These are phyloP conservation scores for Trichocomaceae sp. DNA, from an alignment of 2,329 filamentous ascomycete genomes.

Conservation along the genomic window DNA sequence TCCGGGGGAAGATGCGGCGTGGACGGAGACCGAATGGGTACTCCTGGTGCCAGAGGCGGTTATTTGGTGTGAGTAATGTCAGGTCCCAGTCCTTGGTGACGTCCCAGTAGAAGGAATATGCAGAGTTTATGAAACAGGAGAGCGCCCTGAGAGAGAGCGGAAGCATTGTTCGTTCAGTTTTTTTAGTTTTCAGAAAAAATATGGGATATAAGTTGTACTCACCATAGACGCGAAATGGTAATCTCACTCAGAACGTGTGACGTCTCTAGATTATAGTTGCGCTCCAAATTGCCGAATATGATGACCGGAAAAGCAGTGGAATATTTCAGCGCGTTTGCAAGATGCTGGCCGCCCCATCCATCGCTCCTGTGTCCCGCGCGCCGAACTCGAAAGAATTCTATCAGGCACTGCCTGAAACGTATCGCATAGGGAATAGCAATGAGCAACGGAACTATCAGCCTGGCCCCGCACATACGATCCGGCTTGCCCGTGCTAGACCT, in stretches of 20 bases:
- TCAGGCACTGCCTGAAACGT: conserved; percentile 84
- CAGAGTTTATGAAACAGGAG: conserved; percentile 72
- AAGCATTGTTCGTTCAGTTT: no score
- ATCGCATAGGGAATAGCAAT: conserved; percentile 78
- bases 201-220: conserved; percentile 17
- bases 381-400: conserved; percentile 71
- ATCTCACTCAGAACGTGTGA: conserved; percentile 48
- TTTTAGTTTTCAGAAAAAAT: no score
- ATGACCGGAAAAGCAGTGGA: conserved; percentile 90
- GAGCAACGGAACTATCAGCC: conserved; percentile 72
- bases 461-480: conserved; percentile 73
- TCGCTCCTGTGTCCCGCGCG: conserved; percentile 41
- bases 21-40: conserved; percentile 73
- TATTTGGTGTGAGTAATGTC: conserved; percentile 62
- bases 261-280: conserved; percentile 50
- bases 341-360: conserved; percentile 76
- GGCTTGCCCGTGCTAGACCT: conserved; percentile 72
- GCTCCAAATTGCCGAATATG: conserved; percentile 67
- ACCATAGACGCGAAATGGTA: conserved; percentile 52
- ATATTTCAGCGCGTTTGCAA: conserved; percentile 94
- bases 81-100: conserved; percentile 95
- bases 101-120: conserved; percentile 99
- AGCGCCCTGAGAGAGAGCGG: conserved; percentile 51
- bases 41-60: conserved; percentile 37
- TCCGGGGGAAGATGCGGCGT: conserved; percentile 64